Evolutionary conservation across 1,139 yeast species (phyloP), one percentile per base, ranked within the genome.

Genomic region (Suhomyces ambrosiae): DNA sequence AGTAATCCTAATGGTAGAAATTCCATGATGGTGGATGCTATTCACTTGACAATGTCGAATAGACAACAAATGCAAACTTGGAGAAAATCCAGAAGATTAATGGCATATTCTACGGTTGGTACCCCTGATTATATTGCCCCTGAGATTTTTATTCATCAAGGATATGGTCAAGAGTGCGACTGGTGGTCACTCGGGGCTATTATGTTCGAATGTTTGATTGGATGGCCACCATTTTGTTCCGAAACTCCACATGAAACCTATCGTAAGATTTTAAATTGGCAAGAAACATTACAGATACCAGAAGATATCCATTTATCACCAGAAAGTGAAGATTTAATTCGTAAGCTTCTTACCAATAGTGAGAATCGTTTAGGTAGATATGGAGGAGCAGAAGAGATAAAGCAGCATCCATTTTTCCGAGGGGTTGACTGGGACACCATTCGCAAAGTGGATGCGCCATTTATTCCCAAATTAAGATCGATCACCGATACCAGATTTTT

Each of bases 131-230:
- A 92, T 61, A 94, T 92, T 63, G 98, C 98, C 0, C 99, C 99
- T 0, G 99, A 92, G 60, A 92, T 94, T 47, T 94, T 92, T 54
- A 74, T 90, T 36, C 95, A 92, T 56, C 96, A 92, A 68, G 99
- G 99, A 3, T 94, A 92, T 62, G 97, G 98, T 12, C 97, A 90
- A 65, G 97, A 92, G 60, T 94, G 99, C 67, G 99, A 92, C 62
- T 92, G 99, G 99, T 92, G 98, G 98, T 88, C 97, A 4, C 69
- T 92, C 27, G 99, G 99, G 18, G 96, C 97, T 1, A 92, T 92
- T 59, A 92, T 92, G 99, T 92, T 87, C 66, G 99, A 92, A 70
- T 92, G 98, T 71, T 71, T 92, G 47, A 88, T 92, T 47, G 99
- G 99, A 13, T 92, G 98, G 97, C 98, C 99, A 15, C 99, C 99